These are phyloP conservation scores for Collybia mongolica DNA, from an alignment of 768 basidiomycete species.

Conservation along the genomic window DNA sequence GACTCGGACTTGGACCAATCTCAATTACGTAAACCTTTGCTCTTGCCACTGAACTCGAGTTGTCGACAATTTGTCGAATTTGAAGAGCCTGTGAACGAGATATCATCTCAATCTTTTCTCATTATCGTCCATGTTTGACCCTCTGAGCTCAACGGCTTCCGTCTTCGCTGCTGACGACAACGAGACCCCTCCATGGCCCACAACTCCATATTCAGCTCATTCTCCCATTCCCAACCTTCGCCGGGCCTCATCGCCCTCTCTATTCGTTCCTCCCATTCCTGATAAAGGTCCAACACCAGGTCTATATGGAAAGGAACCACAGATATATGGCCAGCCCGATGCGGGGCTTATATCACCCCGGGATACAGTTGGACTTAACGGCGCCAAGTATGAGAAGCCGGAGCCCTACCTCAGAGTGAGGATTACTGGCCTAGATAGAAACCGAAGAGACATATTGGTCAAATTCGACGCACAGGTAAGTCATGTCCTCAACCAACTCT, in stretches of 20 bases:
- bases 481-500: slow-evolving; percentile 5
- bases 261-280: slow-evolving; percentile 38
- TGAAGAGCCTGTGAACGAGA: too few species aligned
- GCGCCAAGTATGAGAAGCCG: slow-evolving; percentile 66
- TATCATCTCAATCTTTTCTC: too few species aligned
- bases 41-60: too few species aligned
- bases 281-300: slow-evolving; percentile 55
- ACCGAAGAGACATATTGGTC: slow-evolving; percentile 90
- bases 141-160: slow-evolving; percentile 56
- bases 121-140: slow-evolving; percentile 59
- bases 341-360: slow-evolving; percentile 80
- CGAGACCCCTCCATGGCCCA: slow-evolving; percentile 71
- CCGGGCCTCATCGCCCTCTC: slow-evolving; percentile 49
- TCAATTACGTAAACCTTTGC: too few species aligned
- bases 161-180: slow-evolving; percentile 52
- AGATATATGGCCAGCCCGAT: slow-evolving; percentile 86
- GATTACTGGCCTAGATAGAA: slow-evolving; percentile 90
- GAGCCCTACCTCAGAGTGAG: slow-evolving; percentile 88
- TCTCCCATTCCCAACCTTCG: slow-evolving; percentile 72
- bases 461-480: slow-evolving; percentile 93
- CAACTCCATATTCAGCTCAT: slow-evolving; percentile 72
- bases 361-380: slow-evolving; percentile 63
- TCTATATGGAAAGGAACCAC: slow-evolving; percentile 75
- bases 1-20: too few species aligned
- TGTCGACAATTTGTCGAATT: too few species aligned